Evolutionary conservation across 495 filamentous ascomycete genomes (phyloP), one percentile per base, ranked within the genome.

Genomic region (Cercophora samala): DNA sequence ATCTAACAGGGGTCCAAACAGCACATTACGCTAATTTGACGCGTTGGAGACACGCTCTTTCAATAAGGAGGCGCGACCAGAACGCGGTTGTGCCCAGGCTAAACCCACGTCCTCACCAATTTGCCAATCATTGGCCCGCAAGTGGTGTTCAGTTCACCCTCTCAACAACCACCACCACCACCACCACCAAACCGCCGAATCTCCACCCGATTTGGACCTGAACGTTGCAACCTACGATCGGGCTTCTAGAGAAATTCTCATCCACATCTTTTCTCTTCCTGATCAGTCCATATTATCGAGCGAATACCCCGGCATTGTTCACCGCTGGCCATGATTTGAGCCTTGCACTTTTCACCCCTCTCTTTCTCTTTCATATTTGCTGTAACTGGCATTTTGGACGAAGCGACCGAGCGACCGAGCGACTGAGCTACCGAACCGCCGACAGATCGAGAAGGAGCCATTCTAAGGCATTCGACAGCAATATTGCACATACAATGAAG

Each of bases 1-100:
- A n/a, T 29, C 26, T 29, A 60, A 61, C 58, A 61, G 29, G 3
- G 60, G 60, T 62, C 5, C 15, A 5, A 32, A 46, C 21, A 52
- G 18, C 22, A 25, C 4, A 21, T 29, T 29, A 29, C 26, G 26
- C 22, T 21, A 58, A 58, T 51, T 56, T 51, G 55, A 37, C 26
- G 58, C 37, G 60, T 23, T 46, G 26, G 15, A 29, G n/a, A 22
- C 64, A 62, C 64, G 60, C 60, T 61, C 26, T 60, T 29, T 60
- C 17, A 22, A 62, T 37, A 60, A 60, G 58, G 58, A 32, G 23
- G 18, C 58, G 24, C 58, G 58, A 25, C 23, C 22, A 17, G 6
- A 21, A 60, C 58, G 58, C 22, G 58, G 2, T 29, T 24, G 3
- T 26, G 22, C n/a, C n/a, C 53, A 23, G 53, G 53, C 53, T 23